Percentiles rank a stretch among this genome's conserved stretches.
Conservation (phyloP, 164 flowering plant species). For the Paratinospora sagittata region DNA sequence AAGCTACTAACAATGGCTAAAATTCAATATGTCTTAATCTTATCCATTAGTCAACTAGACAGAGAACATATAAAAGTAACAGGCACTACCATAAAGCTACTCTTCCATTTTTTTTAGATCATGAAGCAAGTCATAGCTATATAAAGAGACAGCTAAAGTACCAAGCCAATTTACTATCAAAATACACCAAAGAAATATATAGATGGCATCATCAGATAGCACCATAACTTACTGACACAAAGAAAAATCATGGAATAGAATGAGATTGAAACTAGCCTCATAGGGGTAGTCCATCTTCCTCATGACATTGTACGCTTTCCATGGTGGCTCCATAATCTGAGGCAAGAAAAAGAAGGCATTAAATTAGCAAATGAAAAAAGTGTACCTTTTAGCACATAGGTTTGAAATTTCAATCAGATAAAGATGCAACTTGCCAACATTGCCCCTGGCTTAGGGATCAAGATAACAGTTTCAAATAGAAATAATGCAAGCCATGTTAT, state of each 20-base stretch:
- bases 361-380: background rate
- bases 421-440: background rate
- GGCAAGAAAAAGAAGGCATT: conserved; percentile 1
- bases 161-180: background rate
- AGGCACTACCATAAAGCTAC: too few species aligned
- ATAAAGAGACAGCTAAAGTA: background rate
- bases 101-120: too few species aligned
- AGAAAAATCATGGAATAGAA: conserved; percentile 2
- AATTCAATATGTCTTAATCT: too few species aligned
- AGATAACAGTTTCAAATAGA: background rate
- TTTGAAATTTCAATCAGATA: background rate
- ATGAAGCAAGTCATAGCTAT: background rate
- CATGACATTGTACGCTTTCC: conserved; percentile 77
- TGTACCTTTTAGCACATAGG: background rate
- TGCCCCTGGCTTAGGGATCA: background rate
- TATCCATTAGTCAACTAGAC: too few species aligned
- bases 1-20: too few species aligned
- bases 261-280: conserved; percentile 45
- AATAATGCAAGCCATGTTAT: background rate
- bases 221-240: background rate
- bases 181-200: background rate
- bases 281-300: conserved; percentile 87
- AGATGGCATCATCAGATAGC: background rate
- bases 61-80: too few species aligned
- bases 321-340: conserved; percentile 95